Base-by-base conservation (phyloP, 1,284 basidiomycete species). In the Flammula alnicola region DNA sequence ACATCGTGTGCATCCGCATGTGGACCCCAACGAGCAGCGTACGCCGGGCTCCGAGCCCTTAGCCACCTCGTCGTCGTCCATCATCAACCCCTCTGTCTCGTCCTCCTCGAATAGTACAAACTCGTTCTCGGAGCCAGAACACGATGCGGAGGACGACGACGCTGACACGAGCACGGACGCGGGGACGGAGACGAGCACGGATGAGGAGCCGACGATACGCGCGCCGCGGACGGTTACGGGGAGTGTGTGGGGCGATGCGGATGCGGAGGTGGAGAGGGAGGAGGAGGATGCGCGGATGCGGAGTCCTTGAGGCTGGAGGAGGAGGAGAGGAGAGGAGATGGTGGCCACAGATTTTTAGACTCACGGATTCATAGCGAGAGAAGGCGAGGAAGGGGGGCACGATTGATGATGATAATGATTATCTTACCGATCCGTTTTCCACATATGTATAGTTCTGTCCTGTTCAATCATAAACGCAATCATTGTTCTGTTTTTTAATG, bases 141-240 rank as follows among this genome's bases (percentile, higher is more conserved):
- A 31, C 20, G 27, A 23, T 5, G 30, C 33, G 27, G 30, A 30
- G 26, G 38, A 35, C 22, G 23, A 41, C 10, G 46, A 52, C 10
- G 37, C 32, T 7, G 41, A 42, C 67, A 74, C 60, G 3, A 71
- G 72, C 32, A 73, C 72, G 0, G 77, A 75, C 27, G 72, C 71
- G 7, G 75, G 73, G 46, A 79, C 79, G 10, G 73, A 63, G 66
- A 79, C 63, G 20, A 74, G 74, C 49, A 79, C 63, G 29, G 87
- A 89, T 52, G 87, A 89, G 51, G 87, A 89, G 65, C 87, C 87
- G 20, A 89, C 87, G 16, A 87, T 89, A 47, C 76, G 85, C 22
- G 79, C 81, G 54, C 40, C 61, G 53, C 32, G 58, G 58, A 56
- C 57, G 3, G 56, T 59, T 10, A 61, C 57, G 37, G 64, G 64